A percentile compares a stretch with the other conserved stretches of the same genome.
Evolutionary conservation across 2,329 filamentous ascomycete genomes (phyloP).

Genomic region (Penicillium sp.): DNA sequence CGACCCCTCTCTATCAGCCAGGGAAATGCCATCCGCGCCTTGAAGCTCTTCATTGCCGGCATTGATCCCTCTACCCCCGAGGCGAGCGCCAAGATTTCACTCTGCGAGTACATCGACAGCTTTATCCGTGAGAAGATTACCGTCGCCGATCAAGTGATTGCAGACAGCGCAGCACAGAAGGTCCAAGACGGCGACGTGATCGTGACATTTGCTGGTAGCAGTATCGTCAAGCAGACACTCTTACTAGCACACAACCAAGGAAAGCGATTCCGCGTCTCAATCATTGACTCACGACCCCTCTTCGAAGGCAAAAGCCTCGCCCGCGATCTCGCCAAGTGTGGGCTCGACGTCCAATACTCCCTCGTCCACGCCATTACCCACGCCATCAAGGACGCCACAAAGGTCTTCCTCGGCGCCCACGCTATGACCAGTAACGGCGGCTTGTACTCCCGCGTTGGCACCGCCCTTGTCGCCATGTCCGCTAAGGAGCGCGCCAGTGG

Average conservation of each 20-base stretch:
- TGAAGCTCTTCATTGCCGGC: slow-evolving; percentile 89
- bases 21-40: slow-evolving; percentile 92
- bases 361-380: slow-evolving; percentile 75
- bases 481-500: slow-evolving; percentile 60
- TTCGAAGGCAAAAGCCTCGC: slow-evolving; percentile 72
- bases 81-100: slow-evolving; percentile 71
- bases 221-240: slow-evolving; percentile 79
- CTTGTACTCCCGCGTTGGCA: slow-evolving; percentile 83
- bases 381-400: slow-evolving; percentile 67
- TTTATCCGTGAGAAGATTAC: slow-evolving; percentile 90
- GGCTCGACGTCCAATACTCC: slow-evolving; percentile 76
- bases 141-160: slow-evolving; percentile 81
- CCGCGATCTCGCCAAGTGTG: slow-evolving; percentile 64
- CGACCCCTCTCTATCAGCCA: slow-evolving; percentile 95
- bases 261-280: slow-evolving; percentile 75
- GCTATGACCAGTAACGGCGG: slow-evolving; percentile 94
- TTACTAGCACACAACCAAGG: slow-evolving; percentile 68
- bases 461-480: slow-evolving; percentile 79
- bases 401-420: slow-evolving; percentile 82
- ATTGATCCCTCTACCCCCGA: slow-evolving; percentile 85
- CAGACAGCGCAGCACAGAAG: slow-evolving; percentile 69
- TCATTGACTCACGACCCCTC: slow-evolving; percentile 73
- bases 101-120: slow-evolving; percentile 78
- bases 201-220: slow-evolving; percentile 81
- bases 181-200: slow-evolving; percentile 79